Evolutionary conservation across 2,329 filamentous ascomycete species (phyloP), one percentile per base, ranked within the genome.

Genomic region (Helotiales sp.): DNA sequence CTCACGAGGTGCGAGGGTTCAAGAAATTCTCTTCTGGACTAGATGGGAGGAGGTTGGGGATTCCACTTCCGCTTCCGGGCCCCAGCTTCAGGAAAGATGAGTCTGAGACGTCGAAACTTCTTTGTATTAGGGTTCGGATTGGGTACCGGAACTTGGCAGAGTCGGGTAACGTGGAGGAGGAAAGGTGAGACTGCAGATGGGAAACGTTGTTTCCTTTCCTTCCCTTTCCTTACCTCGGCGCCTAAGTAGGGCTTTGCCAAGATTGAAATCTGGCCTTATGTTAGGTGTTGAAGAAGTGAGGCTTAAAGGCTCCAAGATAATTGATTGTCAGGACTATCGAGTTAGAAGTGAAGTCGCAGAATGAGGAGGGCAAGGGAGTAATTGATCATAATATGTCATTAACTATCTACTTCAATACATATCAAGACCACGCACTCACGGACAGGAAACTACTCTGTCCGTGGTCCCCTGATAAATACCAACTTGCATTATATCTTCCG

Each of bases 401-500:
- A 60, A 34, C 56, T 63, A 63, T 58, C 58, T 61, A 61, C 54
- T 59, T 36, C 25, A 25, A 31, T 40, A 40, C 29, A 55, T 55
- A 24, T 17, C 31, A 15, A 25, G 17, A 15, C 2, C 34, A 40
- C 10, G 40, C 46, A 31, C 48, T 31, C 17, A 25, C 46, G 30
- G 49, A 53, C 61, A 62, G 57, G 57, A 60, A 57, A 56, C 59
- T 63, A 63, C 62, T 63, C 61, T 63, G 62, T 40, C n/a, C 59
- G 44, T 40, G 40, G 51, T 47, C 52, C 24, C 38, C 44, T 48
- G 34, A 58, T 58, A 58, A 54, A 53, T 58, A 57, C 54, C 56
- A 50, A 40, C 22, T 54, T 31, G 52, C 30, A 53, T 56, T 57
- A 46, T 24, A 17, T 48, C 34, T 25, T 44, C 22, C 44, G 7